Evolutionary conservation across 2,329 filamentous ascomycete genomes (phyloP).

Genomic region (Botryotinia convoluta): DNA sequence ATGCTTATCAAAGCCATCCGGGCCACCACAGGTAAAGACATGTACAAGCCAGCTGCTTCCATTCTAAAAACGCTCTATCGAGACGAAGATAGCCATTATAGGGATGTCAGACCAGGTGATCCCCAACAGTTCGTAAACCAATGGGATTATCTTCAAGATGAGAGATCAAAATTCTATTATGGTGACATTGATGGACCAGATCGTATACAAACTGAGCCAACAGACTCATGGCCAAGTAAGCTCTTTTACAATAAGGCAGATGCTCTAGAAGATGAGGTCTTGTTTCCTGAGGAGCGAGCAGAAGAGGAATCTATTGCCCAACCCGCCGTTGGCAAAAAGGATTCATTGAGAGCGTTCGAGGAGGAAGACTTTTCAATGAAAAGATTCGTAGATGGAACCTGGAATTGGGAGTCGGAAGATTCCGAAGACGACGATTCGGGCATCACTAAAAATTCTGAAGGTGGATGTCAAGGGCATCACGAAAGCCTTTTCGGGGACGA

Average conservation of each 20-base stretch:
- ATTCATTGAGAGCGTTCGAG: conserved; percentile 21
- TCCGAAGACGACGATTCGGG: neutral
- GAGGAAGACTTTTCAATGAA: conserved; percentile 23
- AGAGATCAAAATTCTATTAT: neutral
- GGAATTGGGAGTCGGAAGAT: conserved; percentile 21
- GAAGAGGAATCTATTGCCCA: neutral
- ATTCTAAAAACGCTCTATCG: conserved; percentile 41
- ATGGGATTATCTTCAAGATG: conserved; percentile 13
- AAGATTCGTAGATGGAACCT: conserved; percentile 22
- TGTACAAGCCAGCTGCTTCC: conserved; percentile 38
- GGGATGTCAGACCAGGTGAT: conserved; percentile 7
- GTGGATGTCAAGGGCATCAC: neutral
- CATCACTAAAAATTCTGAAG: conserved; percentile 2
- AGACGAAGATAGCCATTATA: conserved; percentile 33
- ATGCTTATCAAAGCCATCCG: conserved; percentile 42
- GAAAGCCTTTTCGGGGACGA: neutral
- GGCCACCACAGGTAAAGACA: conserved; percentile 34
- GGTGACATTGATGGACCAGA: neutral
- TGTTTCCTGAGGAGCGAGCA: conserved; percentile 42
- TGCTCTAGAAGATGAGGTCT: conserved; percentile 42
- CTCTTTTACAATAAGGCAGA: conserved; percentile 43
- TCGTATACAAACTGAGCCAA: neutral
- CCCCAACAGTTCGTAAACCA: neutral
- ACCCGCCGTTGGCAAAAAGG: conserved; percentile 19
- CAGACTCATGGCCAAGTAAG: conserved; percentile 24